These are phyloP conservation scores for Trichoderma cornu-damae DNA, from an alignment of 2,329 filamentous ascomycete genomes.

Conservation along the genomic window DNA sequence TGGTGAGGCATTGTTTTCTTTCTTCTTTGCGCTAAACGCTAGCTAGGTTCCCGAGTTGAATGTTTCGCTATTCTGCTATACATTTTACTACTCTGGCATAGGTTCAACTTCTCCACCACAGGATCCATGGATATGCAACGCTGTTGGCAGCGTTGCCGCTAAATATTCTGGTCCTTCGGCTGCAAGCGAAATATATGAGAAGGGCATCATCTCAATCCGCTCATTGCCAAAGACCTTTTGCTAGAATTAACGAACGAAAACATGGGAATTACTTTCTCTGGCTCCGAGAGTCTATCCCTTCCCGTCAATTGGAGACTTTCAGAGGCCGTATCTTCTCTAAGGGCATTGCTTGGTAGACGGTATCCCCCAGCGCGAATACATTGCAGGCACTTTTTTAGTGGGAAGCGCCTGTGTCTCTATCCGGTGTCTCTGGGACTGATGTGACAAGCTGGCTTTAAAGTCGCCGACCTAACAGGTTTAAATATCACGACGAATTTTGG, in stretches of 20 bases:
- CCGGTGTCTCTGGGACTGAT: constrained; percentile 31
- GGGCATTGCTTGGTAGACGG: constrained; percentile 42
- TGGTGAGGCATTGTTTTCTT: neutral
- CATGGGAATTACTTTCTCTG: constrained; percentile 1
- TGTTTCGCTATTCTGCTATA: neutral
- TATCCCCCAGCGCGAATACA: constrained; percentile 32
- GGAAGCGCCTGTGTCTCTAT: neutral
- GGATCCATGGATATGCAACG: neutral
- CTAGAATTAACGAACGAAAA: neutral
- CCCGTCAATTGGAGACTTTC: constrained; percentile 54
- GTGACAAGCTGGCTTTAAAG: constrained; percentile 44
- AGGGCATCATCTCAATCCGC: neutral
- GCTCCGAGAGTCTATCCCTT: constrained; percentile 26
- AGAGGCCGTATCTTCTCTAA: constrained; percentile 47
- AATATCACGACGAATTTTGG: neutral
- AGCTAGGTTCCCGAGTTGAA: neutral
- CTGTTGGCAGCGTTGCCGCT: neutral
- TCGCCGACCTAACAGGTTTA: constrained; percentile 42
- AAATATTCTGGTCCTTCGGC: constrained; percentile 5
- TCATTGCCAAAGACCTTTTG: constrained; percentile 4
- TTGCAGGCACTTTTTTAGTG: constrained; percentile 19
- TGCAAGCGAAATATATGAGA: neutral
- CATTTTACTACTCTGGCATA: neutral
- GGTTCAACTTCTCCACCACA: neutral
- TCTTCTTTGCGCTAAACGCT: neutral